Evolutionary conservation across 306 rosid genomes (phyloP), one percentile per base, ranked within the genome.

Genomic region (Canavalia ensiformis): DNA sequence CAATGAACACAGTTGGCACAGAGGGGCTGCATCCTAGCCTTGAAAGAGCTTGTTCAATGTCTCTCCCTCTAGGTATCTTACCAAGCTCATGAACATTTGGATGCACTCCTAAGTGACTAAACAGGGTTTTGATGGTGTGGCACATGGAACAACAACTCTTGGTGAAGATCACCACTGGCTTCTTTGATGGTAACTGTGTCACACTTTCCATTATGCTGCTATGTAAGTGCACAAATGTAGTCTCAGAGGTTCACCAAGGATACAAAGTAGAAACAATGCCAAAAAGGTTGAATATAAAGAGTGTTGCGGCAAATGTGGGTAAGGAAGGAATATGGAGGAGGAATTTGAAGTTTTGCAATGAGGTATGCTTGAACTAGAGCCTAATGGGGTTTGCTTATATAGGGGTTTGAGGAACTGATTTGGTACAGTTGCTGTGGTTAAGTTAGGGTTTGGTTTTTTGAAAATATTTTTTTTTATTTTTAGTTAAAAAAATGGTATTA

Each of bases 1-100:
- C 98, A 33, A 95, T 95, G 94, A 93, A 95, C 60, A 95, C 96
- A 0, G 92, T 94, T 0, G 99, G 99, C 33, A 95, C 99, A 0
- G 93, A 71, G 0, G 99, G 99, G 76, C 56, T 93, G 51, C 98
- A 89, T 0, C 97, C 98, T 3, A 93, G 89, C 77, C 88, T 84
- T 4, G 76, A 41, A 13, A 95, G 96, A 25, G 97, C 99, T 75
- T 95, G 97, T 81, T 95, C 99, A 41, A 95, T 85, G 31, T 95
- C 99, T n/a, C 84, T 88, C 55, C 98, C 99, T 84, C 93, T 77
- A 0, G 92, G 90, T 4, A 93, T 85, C 89, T 95, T 91, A 73
- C 93, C 98, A 5, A 95, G 87, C 72, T 95, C 98, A 50, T 95
- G 88, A 71, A 95, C 98, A 0, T 91, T 83, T 1, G 94, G 96